Conservation (phyloP, 495 filamentous ascomycete species). For the Amphirosellinia nigrospora region DNA sequence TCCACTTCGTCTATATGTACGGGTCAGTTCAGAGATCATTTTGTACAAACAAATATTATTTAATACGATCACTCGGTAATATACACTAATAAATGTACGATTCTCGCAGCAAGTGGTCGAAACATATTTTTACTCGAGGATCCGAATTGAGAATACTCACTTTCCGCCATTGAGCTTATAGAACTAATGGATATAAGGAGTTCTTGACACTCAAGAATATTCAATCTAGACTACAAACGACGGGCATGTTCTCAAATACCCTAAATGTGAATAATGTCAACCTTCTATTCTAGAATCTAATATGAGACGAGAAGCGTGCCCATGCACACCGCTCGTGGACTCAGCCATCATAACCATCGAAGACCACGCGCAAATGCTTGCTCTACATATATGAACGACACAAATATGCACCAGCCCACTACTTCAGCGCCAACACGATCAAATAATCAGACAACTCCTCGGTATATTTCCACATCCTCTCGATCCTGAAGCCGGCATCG, state of each 20-base stretch:
- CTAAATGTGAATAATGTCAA: background rate
- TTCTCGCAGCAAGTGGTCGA: too few relatives aligned
- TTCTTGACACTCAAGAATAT: background rate
- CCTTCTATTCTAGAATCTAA: background rate
- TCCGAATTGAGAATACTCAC: too few relatives aligned
- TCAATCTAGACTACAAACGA: background rate
- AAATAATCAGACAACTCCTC: constrained; percentile 41
- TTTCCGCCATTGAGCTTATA: too few relatives aligned
- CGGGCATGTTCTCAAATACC: background rate
- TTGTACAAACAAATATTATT: background rate
- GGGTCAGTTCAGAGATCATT: too few relatives aligned
- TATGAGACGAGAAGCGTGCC: background rate
- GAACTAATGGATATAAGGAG: background rate
- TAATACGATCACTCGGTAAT: background rate
- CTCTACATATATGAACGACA: too few relatives aligned
- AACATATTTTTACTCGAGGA: too few relatives aligned
- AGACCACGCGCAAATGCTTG: background rate
- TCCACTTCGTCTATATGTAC: background rate
- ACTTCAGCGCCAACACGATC: constrained; percentile 37
- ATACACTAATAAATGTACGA: too few relatives aligned
- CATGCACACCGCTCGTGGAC: background rate
- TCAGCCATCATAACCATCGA: background rate
- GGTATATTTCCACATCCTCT: constrained; percentile 43
- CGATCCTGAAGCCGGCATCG: constrained; percentile 43
- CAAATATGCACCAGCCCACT: too few relatives aligned